Percentiles rank a stretch among this genome's conserved stretches.
Conservation (phyloP, 2,329 filamentous ascomycete species). For the Pezicula carpinea region DNA sequence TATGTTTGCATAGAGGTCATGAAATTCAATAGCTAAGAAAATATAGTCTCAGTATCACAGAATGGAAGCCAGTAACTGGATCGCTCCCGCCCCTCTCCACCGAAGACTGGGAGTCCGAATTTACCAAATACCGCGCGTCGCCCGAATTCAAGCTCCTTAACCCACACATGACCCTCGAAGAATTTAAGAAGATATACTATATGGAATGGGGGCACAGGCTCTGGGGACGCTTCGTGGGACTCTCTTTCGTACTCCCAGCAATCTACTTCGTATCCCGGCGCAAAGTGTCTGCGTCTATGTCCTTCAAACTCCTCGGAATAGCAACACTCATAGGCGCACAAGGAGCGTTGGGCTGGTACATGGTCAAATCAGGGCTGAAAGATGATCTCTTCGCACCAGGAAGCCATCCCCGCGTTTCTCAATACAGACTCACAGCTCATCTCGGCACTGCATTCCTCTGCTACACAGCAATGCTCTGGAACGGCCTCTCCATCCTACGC, state of each 20-base stretch:
- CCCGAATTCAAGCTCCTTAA: slow-evolving; percentile 93
- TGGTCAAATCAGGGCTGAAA: slow-evolving; percentile 95
- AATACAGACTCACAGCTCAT: slow-evolving; percentile 89
- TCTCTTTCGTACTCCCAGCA: slow-evolving; percentile 85
- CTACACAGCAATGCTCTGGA: slow-evolving; percentile 91
- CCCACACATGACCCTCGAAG: slow-evolving; percentile 82
- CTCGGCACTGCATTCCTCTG: slow-evolving; percentile 86
- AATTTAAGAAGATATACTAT: slow-evolving; percentile 98
- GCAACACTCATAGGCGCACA: slow-evolving; percentile 89
- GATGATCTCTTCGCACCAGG: slow-evolving; percentile 93
- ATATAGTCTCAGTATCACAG: slow-evolving; percentile 85
- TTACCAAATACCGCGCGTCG: slow-evolving; percentile 84
- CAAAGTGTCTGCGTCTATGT: slow-evolving; percentile 74
- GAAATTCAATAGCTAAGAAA: slow-evolving; percentile 5
- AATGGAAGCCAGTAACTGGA: slow-evolving; percentile 96
- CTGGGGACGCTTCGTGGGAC: slow-evolving; percentile 87
- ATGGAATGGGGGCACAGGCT: slow-evolving; percentile 98
- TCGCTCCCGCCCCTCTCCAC: slow-evolving; percentile 76
- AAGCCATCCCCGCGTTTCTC: slow-evolving; percentile 84
- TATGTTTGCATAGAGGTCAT: slow-evolving; percentile 38
- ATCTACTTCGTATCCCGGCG: slow-evolving; percentile 81
- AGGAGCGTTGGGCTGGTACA: slow-evolving; percentile 97
- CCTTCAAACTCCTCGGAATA: slow-evolving; percentile 73
- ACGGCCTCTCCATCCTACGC: slow-evolving; percentile 79
- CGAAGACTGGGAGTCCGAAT: slow-evolving; percentile 87